Evolutionary conservation across 371 early-diverging fungal species (phyloP).

Genomic region (Thermomucor indicae-seudaticae): DNA sequence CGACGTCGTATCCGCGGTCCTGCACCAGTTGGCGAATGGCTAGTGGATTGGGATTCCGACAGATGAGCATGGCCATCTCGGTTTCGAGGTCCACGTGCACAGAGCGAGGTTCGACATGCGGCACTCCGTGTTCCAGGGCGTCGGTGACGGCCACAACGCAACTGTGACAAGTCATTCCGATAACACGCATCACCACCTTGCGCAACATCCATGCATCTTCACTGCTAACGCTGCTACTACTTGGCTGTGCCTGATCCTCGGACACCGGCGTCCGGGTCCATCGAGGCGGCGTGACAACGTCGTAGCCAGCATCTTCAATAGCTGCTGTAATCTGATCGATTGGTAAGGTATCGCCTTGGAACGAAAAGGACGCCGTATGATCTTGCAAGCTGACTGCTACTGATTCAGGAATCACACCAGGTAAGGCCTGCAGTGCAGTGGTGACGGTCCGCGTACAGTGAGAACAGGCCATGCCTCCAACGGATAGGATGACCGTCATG

Average conservation of each 20-base stretch:
- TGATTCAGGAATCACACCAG: slow-evolving; percentile 49
- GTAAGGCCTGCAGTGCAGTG: slow-evolving; percentile 24
- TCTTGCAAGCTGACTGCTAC: slow-evolving; percentile 45
- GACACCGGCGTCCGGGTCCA: slow-evolving; percentile 6
- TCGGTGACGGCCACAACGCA: slow-evolving; percentile 30
- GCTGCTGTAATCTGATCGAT: slow-evolving; percentile 30
- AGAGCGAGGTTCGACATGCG: slow-evolving; percentile 24
- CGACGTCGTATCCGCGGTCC: slow-evolving; percentile 32
- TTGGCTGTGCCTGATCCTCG: not conserved
- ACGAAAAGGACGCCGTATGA: slow-evolving; percentile 42
- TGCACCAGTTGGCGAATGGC: slow-evolving; percentile 24
- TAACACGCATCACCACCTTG: slow-evolving; percentile 46
- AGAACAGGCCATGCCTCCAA: slow-evolving; percentile 79
- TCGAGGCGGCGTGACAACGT: slow-evolving; percentile 30
- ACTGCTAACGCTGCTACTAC: not conserved
- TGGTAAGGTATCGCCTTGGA: slow-evolving; percentile 9
- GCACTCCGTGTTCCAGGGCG: slow-evolving; percentile 23
- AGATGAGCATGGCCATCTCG: slow-evolving; percentile 46
- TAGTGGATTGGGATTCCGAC: slow-evolving; percentile 20
- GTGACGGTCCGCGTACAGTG: slow-evolving; percentile 72
- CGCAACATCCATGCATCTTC: slow-evolving; percentile 4
- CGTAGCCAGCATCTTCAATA: slow-evolving; percentile 66
- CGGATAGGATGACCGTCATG: slow-evolving; percentile 22
- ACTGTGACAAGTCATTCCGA: slow-evolving; percentile 34
- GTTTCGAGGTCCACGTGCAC: slow-evolving; percentile 33